Conservation (phyloP, 768 basidiomycete genomes). For the Pisolithus albus region DNA sequence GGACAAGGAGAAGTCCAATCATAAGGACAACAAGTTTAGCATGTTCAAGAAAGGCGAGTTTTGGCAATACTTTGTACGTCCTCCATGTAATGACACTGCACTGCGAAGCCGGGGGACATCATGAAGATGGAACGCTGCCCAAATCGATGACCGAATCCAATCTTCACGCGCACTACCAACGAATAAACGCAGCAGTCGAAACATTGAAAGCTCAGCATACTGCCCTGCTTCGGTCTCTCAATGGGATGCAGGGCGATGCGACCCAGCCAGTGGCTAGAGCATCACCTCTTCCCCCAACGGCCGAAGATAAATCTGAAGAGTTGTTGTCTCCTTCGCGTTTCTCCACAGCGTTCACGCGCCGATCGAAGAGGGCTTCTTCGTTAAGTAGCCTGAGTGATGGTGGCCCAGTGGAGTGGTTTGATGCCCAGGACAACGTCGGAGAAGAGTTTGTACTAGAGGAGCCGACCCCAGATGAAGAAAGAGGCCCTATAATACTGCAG, state of each 20-base stretch:
- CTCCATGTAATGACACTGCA: constrained; percentile 1
- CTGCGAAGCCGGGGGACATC: constrained; percentile 16
- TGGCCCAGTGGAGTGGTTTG: constrained; percentile 61
- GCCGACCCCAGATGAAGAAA: constrained; percentile 33
- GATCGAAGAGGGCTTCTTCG: constrained; percentile 40
- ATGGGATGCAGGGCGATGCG: constrained; percentile 27
- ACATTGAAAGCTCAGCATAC: constrained; percentile 56
- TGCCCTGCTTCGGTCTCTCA: constrained; percentile 40
- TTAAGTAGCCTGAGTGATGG: constrained; percentile 46
- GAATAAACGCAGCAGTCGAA: constrained; percentile 42
- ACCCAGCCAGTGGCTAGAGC: constrained; percentile 16
- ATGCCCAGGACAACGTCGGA: constrained; percentile 49
- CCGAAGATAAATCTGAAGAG: constrained; percentile 41
- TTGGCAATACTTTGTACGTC: neutral
- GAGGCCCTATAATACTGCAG: constrained; percentile 32
- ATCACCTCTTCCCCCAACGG: constrained; percentile 37
- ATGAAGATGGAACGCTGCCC: constrained; percentile 24
- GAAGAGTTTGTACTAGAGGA: constrained; percentile 59
- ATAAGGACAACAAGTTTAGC: constrained; percentile 37
- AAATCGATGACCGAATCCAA: constrained; percentile 13
- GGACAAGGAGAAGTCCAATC: constrained; percentile 41
- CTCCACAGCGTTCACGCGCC: constrained; percentile 26
- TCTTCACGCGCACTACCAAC: constrained; percentile 29
- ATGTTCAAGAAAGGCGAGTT: constrained; percentile 56
- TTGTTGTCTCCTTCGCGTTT: constrained; percentile 17